phyloP scores from a whole-genome alignment of 805 yeast genomes.

The Saccharomyces eubayanus region DNA sequence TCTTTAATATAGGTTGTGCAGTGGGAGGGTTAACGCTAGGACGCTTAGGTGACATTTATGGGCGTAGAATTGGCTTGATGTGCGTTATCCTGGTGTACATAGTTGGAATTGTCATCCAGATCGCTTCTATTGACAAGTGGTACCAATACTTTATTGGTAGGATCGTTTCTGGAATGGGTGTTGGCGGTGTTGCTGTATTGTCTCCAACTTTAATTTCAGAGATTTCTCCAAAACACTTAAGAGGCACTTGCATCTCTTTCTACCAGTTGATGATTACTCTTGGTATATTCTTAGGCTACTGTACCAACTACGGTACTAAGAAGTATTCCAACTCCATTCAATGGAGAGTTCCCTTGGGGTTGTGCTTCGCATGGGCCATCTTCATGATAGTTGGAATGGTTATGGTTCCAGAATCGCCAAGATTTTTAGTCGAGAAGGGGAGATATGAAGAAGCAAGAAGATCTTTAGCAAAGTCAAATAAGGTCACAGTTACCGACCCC shows the following conservation, averaged over 20 bases:
- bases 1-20: constrained; percentile 68
- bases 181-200: constrained; percentile 67
- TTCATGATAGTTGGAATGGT: constrained; percentile 34
- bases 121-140: constrained; percentile 47
- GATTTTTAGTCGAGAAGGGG: constrained; percentile 52
- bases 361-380: constrained; percentile 44
- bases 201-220: constrained; percentile 60
- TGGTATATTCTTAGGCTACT: constrained; percentile 73
- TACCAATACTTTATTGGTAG: constrained; percentile 66
- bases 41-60: constrained; percentile 51
- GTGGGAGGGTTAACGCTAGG: constrained; percentile 55
- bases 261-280: constrained; percentile 67
- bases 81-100: constrained; percentile 53
- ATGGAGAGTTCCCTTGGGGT: constrained; percentile 70
- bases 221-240: constrained; percentile 34
- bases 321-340: constrained; percentile 40
- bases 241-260: constrained; percentile 64
- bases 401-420: constrained; percentile 70
- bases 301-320: constrained; percentile 59
- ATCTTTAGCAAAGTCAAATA: constrained; percentile 52
- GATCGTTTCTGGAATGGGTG: constrained; percentile 61
- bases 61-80: constrained; percentile 57
- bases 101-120: constrained; percentile 61
- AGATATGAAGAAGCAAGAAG: constrained; percentile 53
- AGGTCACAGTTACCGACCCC: constrained; percentile 43